These are phyloP conservation scores for Panicum miliaceum DNA, from an alignment of 176 grass and related monocot species.

Conservation along the genomic window DNA sequence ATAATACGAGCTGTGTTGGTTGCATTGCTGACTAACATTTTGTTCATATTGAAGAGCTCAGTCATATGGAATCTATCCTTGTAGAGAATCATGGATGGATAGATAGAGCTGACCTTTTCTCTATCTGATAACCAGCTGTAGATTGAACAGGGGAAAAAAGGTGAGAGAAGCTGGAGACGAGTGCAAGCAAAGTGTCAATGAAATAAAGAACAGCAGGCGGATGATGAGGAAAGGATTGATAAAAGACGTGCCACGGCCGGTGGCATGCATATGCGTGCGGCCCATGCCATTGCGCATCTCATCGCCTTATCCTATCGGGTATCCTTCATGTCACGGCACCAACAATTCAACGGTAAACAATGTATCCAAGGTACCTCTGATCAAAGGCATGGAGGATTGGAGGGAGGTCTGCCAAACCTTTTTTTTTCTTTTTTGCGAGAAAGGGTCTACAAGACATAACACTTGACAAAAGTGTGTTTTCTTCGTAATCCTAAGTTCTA, in stretches of 20 bases:
- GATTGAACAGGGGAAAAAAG: background rate
- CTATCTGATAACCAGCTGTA: too few species aligned
- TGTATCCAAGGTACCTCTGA: background rate
- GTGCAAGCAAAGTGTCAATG: background rate
- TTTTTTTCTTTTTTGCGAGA: too few species aligned
- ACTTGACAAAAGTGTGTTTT: too few species aligned
- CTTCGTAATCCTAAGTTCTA: too few species aligned
- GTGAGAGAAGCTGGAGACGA: background rate
- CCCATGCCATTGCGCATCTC: conserved; percentile 43
- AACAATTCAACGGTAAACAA: background rate
- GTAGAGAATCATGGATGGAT: background rate
- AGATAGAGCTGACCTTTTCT: background rate
- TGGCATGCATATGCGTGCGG: conserved; percentile 17
- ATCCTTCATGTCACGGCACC: background rate
- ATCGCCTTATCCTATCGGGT: conserved; percentile 1
- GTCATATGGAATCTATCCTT: background rate
- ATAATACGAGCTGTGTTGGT: conserved; percentile 1
- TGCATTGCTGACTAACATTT: background rate
- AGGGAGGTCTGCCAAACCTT: background rate
- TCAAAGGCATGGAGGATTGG: background rate
- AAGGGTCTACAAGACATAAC: too few species aligned
- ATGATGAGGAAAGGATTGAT: background rate
- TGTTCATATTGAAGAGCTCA: background rate
- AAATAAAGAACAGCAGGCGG: background rate
- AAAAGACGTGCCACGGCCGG: background rate